phyloP scores from a whole-genome alignment of 2,329 filamentous ascomycete genomes.

The Exophiala phaeomuriformis region DNA sequence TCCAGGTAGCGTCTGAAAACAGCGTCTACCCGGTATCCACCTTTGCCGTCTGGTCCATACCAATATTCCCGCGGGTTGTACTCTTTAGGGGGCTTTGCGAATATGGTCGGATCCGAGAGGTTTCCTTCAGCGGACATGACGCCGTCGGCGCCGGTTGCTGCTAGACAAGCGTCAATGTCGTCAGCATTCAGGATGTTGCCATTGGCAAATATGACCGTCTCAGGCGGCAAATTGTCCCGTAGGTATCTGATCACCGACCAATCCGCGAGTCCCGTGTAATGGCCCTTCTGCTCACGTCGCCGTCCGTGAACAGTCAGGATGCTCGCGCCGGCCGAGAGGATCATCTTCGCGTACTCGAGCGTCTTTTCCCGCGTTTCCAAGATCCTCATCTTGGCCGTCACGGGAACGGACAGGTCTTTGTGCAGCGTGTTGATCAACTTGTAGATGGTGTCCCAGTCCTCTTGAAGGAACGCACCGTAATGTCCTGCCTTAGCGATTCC shows the following conservation, averaged over 20 bases:
- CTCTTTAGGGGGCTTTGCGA: conserved; percentile 61
- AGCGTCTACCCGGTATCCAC: conserved; percentile 83
- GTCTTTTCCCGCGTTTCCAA: conserved; percentile 81
- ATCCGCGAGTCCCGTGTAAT: conserved; percentile 86
- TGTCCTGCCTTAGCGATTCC: conserved; percentile 85
- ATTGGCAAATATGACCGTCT: conserved; percentile 94
- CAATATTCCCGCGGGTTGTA: conserved; percentile 75
- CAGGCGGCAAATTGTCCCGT: conserved; percentile 70
- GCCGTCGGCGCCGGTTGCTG: conserved; percentile 78
- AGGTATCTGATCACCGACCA: conserved; percentile 80
- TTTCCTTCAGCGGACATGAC: conserved; percentile 97
- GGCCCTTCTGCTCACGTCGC: conserved; percentile 85
- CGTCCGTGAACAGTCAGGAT: conserved; percentile 90
- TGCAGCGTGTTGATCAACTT: conserved; percentile 79
- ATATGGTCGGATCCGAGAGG: conserved; percentile 83
- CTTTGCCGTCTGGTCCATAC: conserved; percentile 64
- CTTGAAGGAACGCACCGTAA: conserved; percentile 92
- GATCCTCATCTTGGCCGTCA: conserved; percentile 92
- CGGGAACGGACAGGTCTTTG: conserved; percentile 66
- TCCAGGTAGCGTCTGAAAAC: conserved; percentile 82
- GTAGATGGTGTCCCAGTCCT: conserved; percentile 78
- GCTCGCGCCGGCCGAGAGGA: conserved; percentile 79
- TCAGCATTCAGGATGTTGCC: conserved; percentile 79
- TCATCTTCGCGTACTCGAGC: conserved; percentile 78
- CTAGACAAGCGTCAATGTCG: conserved; percentile 70